Base-by-base conservation (phyloP, 768 basidiomycete genomes). In the Termitomyces titanicus region DNA sequence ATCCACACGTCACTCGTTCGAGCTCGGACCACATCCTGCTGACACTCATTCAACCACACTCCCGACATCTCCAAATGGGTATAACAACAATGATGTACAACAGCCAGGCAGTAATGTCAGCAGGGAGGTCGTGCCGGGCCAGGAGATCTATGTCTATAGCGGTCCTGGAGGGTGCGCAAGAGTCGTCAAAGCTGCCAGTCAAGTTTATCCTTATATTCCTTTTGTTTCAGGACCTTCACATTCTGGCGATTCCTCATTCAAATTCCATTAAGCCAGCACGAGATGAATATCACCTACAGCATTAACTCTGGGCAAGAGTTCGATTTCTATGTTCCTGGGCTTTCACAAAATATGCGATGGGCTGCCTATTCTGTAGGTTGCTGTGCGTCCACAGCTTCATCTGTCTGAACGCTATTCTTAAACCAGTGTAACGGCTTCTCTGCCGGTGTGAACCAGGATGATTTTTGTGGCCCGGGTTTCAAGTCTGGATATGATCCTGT, bases 161-260 rank as follows among this genome's bases (percentile, higher is more conserved):
- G 81, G 85, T 22, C 67, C 68, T 51, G 75, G 77, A 47, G 81
- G 84, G 83, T 80, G 58, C 49, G 80, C 27, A 42, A 29, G n/a
- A n/a, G n/a, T n/a, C 68, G 11, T 12, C n/a, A 20, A 11, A 12
- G 15, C 38, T 51, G 53, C 54, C 18, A 51, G 11, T 58, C 43
- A 47, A 35, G 39, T 45, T 47, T 34, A 44, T 17, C 12, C 22
- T 56, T 24, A 48, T 43, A 34, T 29, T 51, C 29, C 35, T n/a
- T 13, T 9, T 43, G 38, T 38, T 33, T 10, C 56, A 95, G 94
- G 5, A 87, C 88, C 0, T 94, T 83, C 66, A 92, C 92, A 1
- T 99, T 99, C 74, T 98, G 94, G 90, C 80, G 96, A 51, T 98
- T 98, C 73, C 77, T 86, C 64, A 83, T 98, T 46, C 83, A 86